Evolutionary conservation across 768 basidiomycete genomes (phyloP), one percentile per base, ranked within the genome.

Genomic region (Mycena belliarum): DNA sequence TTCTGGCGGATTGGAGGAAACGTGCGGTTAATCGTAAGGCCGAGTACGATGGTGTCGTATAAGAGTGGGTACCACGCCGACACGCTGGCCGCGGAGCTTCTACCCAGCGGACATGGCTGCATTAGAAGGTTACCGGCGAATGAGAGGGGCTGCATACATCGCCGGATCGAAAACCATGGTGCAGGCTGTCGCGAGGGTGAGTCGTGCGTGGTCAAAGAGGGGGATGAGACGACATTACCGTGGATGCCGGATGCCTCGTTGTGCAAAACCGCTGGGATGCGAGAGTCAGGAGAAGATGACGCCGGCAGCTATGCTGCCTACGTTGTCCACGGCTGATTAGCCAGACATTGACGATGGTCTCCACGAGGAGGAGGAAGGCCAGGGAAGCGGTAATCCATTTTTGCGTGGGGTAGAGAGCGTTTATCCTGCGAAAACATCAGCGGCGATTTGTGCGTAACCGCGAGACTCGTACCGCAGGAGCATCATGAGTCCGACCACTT

Each of bases 401-500:
- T 11, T 37, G 46, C 11, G 28, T 54, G 14, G 52, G 51, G 38
- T 75, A 77, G 28, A 77, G 53, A 1, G 71, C 75, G n/a, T 66
- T 64, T 14, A 77, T 64, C 6, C 75, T 63, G 38, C 1, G 6
- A 9, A 6, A 7, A 18, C 6, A 33, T 41, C 29, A 44, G 25
- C 25, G 20, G 46, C 3, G 29, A 29, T 5, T 15, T 11, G 25
- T 25, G 24, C 15, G 40, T 33, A 10, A 41, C 18, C 4, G 33
- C n/a, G 29, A 10, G 23, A 23, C 12, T 46, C 25, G 33, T 35
- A 72, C 66, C 58, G 76, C 73, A 80, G 73, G 14, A 79, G 55
- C 48, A 81, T 79, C 69, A 81, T 79, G 15, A 75, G 28, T 0
- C 70, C 77, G 0, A 73, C 72, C 10, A 72, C 60, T 38, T 75